Base-by-base conservation (phyloP, 345 rosid species). In the Euphorbia tirucalli region DNA sequence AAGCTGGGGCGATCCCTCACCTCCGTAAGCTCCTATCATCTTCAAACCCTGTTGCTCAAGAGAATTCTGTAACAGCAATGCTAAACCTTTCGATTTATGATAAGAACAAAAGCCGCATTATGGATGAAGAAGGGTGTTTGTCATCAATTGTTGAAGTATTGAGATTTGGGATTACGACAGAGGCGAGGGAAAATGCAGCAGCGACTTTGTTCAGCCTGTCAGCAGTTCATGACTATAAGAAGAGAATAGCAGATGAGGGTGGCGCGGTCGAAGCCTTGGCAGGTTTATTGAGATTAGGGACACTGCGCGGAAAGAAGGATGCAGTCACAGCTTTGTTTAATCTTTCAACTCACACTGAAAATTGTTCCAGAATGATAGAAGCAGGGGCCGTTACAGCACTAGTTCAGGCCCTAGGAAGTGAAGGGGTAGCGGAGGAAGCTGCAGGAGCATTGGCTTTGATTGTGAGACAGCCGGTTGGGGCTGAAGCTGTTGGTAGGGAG, bases 141-240 rank as follows among this genome's bases (percentile, higher is more conserved):
- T 81, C 82, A 68, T 85, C 93, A 1, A 87, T 93, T 14, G 93
- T 93, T 7, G 83, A 83, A 16, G 97, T 91, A 7, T 79, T 93
- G 66, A 88, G 87, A 46, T 78, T 77, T 4, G 98, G 99, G 49
- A 82, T 85, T 30, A 88, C 98, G 11, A 89, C 87, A 21, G 94
- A 89, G 61, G 93, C 94, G 0, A 89, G 91, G 80, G 96, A 96
- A 80, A 96, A 96, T 57, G 99, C 98, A 19, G 97, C 98, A 1
- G 98, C 98, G 0, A 93, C 98, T 11, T 71, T 96, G 78, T 93
- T 96, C 54, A 96, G 98, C 82, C 85, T 96, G 57, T 93, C 96
- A 37, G 89, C 97, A 0, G 94, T 96, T 66, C 97, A 93, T 48
- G 96, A 89, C 62, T 91, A 96, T 77, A 96, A 96, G 87, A 96